A percentile compares a stretch with the other conserved stretches of the same genome.
phyloP scores from a whole-genome alignment of 441 rosid genomes.

The Jatropha multifida region DNA sequence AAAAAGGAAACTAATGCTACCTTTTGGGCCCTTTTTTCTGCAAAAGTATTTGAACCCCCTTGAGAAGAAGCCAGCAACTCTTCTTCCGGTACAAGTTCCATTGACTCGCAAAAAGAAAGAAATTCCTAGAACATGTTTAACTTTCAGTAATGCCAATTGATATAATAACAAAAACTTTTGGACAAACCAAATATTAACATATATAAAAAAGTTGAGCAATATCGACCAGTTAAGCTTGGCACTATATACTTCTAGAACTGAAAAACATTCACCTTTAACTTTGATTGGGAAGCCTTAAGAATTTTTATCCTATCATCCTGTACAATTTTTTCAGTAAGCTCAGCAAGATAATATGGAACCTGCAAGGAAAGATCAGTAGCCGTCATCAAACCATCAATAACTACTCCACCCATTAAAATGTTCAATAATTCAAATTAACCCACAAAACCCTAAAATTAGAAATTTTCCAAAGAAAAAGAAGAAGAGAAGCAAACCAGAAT shows the following conservation, averaged over 20 bases:
- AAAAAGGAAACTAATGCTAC: constrained; percentile 27
- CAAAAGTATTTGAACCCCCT: constrained; percentile 50
- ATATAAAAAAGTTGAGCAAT: background rate
- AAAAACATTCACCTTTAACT: constrained; percentile 55
- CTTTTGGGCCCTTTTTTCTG: constrained; percentile 82
- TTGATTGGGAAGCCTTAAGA: constrained; percentile 56
- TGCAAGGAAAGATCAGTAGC: constrained; percentile 19
- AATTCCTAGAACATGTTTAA: constrained; percentile 60
- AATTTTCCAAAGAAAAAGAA: background rate
- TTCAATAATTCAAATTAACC: background rate
- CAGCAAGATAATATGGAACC: constrained; percentile 87
- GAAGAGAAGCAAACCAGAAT: constrained; percentile 47
- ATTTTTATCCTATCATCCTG: constrained; percentile 64
- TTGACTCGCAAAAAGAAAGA: constrained; percentile 77
- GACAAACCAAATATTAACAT: background rate
- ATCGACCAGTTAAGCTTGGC: background rate
- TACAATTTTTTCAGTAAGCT: constrained; percentile 63
- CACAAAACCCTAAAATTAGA: background rate
- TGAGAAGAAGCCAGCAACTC: constrained; percentile 55
- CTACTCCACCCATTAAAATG: background rate
- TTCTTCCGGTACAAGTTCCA: constrained; percentile 83
- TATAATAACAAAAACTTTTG: background rate
- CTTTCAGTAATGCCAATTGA: constrained; percentile 16
- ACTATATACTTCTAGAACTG: background rate
- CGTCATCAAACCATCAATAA: background rate